Evolutionary conservation across 2,329 filamentous ascomycete genomes (phyloP), one percentile per base, ranked within the genome.

Genomic region (Ophiostoma perfectum): DNA sequence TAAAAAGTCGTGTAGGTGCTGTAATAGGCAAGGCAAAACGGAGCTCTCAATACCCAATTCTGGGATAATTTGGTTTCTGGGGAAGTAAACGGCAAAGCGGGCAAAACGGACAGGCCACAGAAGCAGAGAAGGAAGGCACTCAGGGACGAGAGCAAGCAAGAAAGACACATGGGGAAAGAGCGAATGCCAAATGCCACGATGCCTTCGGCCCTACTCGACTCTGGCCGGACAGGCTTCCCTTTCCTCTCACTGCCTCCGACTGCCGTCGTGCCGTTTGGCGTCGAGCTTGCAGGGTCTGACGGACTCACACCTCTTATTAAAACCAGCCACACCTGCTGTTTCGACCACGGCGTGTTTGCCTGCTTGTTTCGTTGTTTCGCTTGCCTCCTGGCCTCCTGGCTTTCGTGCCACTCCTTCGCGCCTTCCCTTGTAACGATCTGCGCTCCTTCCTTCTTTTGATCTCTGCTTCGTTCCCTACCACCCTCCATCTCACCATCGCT

Each of bases 21-120:
- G n/a, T 11, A 55, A 55, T 55, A 55, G 49, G 49, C 7, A 55
- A 55, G 49, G 49, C 7, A 55, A 36, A 55, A 55, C 49, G 49
- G 49, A 47, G 45, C 12, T 12, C 27, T 27, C 27, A 27, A 27
- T 27, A 27, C 27, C 27, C 1, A 27, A 27, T 27, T n/a, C n/a
- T n/a, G n/a, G n/a, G n/a, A n/a, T n/a, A n/a, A n/a, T n/a, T n/a
- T 27, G 27, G 27, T 27, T 27, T 27, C 27, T 27, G 27, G 27
- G 27, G 27, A 27, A 27, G 27, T 27, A 27, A 27, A 27, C 27
- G 27, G 27, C 27, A 27, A 27, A 27, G 27, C 27, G 27, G 27
- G 27, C 27, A 27, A 27, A 27, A 55, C 18, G 49, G 49, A 55
- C 18, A 36, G 27, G 27, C 27, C 49, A 3, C 5, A 55, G 7